These are phyloP conservation scores for Polyporus tsugae DNA, from an alignment of 1,284 basidiomycete species.

Conservation along the genomic window DNA sequence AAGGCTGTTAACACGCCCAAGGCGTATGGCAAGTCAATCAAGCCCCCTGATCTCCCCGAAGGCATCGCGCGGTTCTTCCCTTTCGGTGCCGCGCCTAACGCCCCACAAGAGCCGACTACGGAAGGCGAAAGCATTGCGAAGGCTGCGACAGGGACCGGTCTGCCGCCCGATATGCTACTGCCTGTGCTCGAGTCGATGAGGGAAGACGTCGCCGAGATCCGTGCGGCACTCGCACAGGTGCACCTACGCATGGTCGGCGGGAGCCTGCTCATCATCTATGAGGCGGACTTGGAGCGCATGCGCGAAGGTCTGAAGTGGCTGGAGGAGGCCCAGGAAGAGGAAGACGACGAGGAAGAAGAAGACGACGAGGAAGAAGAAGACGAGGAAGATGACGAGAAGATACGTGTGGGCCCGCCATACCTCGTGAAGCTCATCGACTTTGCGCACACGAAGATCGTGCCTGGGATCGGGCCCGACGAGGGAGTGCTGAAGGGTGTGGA, in stretches of 20 bases:
- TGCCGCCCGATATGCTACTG: conserved; percentile 64
- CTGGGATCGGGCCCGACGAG: conserved; percentile 82
- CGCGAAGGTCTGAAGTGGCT: conserved; percentile 46
- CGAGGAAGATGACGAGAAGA: conserved; percentile 43
- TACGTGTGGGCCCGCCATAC: conserved; percentile 59
- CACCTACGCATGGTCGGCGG: conserved; percentile 87
- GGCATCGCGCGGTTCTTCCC: conserved; percentile 87
- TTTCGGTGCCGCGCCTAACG: conserved; percentile 41
- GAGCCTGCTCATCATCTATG: conserved; percentile 87
- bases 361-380: conserved; percentile 20
- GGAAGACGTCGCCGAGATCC: conserved; percentile 65
- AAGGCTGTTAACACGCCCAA: conserved; percentile 74
- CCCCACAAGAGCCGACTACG: conserved; percentile 9
- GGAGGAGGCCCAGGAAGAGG: conserved; percentile 45
- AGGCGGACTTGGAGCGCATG: conserved; percentile 66
- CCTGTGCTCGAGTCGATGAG: conserved; percentile 69
- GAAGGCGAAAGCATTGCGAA: not conserved
- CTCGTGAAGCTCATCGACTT: conserved; percentile 91
- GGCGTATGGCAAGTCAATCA: conserved; percentile 84
- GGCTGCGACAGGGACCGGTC: conserved; percentile 45
- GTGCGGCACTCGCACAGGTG: conserved; percentile 56
- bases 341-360: conserved; percentile 45
- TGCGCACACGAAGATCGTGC: conserved; percentile 81
- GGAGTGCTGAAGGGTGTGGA: conserved; percentile 80
- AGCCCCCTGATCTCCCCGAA: conserved; percentile 69